These are phyloP conservation scores for Jasminum sambac DNA, from an alignment of 257 asterid species.

Conservation along the genomic window DNA sequence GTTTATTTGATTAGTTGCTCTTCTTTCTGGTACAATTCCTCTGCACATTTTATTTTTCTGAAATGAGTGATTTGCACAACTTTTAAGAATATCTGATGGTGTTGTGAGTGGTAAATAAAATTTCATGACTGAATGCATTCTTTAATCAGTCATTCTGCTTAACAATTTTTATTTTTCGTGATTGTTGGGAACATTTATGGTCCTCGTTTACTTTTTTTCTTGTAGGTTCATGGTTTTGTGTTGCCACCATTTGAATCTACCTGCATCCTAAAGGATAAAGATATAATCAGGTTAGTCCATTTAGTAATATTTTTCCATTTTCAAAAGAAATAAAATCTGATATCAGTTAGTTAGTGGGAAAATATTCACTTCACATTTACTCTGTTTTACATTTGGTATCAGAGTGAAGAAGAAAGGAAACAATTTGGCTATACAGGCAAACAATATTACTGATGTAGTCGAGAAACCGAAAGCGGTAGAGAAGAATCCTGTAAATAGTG, in stretches of 20 bases:
- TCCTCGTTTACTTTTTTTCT: slow-evolving; percentile 1
- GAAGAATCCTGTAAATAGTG: slow-evolving; percentile 43
- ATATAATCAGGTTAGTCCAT: slow-evolving; percentile 65
- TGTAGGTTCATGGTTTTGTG: slow-evolving; percentile 77
- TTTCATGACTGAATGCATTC: not conserved
- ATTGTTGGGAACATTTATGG: not conserved
- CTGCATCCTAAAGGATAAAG: slow-evolving; percentile 60
- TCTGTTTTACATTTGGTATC: slow-evolving; percentile 17
- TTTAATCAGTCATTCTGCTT: not conserved
- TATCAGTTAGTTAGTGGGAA: slow-evolving; percentile 9
- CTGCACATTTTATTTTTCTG: not conserved
- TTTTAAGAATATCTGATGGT: not conserved
- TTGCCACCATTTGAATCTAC: slow-evolving; percentile 77
- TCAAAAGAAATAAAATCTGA: not conserved
- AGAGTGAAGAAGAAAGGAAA: slow-evolving; percentile 66
- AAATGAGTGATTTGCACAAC: not conserved
- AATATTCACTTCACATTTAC: slow-evolving; percentile 10
- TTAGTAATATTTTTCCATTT: not conserved
- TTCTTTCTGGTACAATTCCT: not conserved
- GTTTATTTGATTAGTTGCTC: not conserved
- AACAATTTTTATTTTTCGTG: not conserved
- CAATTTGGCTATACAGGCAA: slow-evolving; percentile 43
- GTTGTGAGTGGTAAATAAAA: not conserved
- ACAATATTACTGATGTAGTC: slow-evolving; percentile 32
- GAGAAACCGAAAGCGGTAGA: slow-evolving; percentile 41